phyloP scores from a whole-genome alignment of 2,329 filamentous ascomycete genomes.

The Xylaria sp. region DNA sequence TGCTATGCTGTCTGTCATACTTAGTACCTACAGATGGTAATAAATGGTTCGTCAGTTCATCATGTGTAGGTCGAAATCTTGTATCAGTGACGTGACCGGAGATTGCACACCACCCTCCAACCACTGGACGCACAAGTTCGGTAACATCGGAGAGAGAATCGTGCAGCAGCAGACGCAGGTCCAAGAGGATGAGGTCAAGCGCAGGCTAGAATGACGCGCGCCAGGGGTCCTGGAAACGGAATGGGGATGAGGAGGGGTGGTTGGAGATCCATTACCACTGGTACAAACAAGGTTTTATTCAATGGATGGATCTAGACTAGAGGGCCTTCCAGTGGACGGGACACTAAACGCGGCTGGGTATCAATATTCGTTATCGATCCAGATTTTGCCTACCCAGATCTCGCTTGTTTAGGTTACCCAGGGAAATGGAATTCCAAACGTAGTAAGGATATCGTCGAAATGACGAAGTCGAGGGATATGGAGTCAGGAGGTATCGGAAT shows the following conservation, averaged over 20 bases:
- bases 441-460: not conserved
- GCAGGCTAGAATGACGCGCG: conserved; percentile 38
- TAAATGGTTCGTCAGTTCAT: not conserved
- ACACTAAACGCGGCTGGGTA: conserved; percentile 24
- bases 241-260: not conserved
- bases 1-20: not conserved
- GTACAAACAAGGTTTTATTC: conserved; percentile 20
- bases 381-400: not conserved
- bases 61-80: not conserved
- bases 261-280: not conserved
- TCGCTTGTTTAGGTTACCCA: not conserved
- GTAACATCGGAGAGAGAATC: conserved; percentile 32
- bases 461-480: too few species aligned
- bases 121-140: conserved; percentile 13
- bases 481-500: not conserved
- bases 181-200: conserved; percentile 55
- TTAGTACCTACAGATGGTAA: not conserved
- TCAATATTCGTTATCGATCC: not conserved
- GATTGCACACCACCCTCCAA: conserved; percentile 33
- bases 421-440: not conserved
- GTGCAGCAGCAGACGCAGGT: conserved; percentile 54
- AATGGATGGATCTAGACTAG: conserved; percentile 30
- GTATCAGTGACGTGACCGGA: conserved; percentile 25
- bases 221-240: conserved; percentile 18
- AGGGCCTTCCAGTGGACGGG: not conserved